Evolutionary conservation across 495 filamentous ascomycete genomes (phyloP).

Genomic region (Daldinia caldariorum): DNA sequence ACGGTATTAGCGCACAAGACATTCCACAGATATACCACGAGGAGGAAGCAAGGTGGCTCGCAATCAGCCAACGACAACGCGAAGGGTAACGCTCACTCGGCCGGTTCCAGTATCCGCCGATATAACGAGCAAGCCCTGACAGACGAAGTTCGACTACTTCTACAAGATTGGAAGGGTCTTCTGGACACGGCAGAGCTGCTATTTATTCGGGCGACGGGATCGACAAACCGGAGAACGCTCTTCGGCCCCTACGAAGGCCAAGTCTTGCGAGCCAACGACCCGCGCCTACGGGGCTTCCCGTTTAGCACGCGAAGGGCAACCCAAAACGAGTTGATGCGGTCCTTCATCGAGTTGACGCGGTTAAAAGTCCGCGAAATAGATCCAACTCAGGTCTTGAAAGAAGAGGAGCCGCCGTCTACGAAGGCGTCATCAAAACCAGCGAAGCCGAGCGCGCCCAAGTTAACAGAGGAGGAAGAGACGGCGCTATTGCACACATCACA

Average conservation of each 20-base stretch:
- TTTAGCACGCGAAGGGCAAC: conserved; percentile 96
- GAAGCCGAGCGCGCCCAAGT: conserved; percentile 61
- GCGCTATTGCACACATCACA: conserved; percentile 84
- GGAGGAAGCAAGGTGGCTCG: conserved; percentile 93
- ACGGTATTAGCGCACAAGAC: conserved; percentile 94
- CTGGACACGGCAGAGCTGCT: conserved; percentile 85
- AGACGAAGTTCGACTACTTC: conserved; percentile 80
- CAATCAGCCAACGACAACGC: conserved; percentile 92
- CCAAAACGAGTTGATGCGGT: conserved; percentile 90
- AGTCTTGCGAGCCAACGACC: conserved; percentile 81
- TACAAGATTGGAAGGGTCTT: conserved; percentile 82
- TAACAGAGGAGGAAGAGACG: conserved; percentile 83
- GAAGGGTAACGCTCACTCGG: conserved; percentile 92
- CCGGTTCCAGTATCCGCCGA: conserved; percentile 85
- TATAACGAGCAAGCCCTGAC: conserved; percentile 92
- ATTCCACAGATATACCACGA: conserved; percentile 95
- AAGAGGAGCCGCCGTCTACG: conserved; percentile 46
- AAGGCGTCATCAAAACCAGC: conserved; percentile 60
- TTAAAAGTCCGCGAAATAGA: conserved; percentile 80
- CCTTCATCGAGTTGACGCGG: conserved; percentile 90
- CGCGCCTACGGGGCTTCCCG: conserved; percentile 86
- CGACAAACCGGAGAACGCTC: conserved; percentile 81
- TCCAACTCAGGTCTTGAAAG: conserved; percentile 65
- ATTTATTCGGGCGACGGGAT: conserved; percentile 90
- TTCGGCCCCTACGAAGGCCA: conserved; percentile 93